phyloP scores from a whole-genome alignment of 495 filamentous ascomycete genomes.

The Penicillium angulare region DNA sequence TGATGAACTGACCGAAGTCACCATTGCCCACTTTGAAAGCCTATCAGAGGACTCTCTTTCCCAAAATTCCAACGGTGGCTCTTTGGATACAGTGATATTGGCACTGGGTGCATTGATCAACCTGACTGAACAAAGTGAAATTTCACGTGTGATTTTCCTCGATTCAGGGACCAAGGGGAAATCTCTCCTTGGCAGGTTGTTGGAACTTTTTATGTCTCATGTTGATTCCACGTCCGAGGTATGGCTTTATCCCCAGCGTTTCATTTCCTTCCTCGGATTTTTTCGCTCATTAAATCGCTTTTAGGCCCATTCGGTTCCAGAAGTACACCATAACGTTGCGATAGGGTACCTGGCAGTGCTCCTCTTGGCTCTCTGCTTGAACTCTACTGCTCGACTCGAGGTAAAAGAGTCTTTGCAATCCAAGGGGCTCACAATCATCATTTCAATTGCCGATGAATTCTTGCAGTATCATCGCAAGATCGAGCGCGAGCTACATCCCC shows the following conservation, averaged over 20 bases:
- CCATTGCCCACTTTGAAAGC: conserved; percentile 38
- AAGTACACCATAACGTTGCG: conserved; percentile 81
- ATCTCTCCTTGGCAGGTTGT: conserved; percentile 40
- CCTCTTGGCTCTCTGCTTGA: conserved; percentile 73
- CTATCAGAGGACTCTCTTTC: conserved; percentile 40
- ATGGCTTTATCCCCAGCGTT: conserved; percentile 14
- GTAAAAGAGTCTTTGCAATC: conserved; percentile 55
- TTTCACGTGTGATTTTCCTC: conserved; percentile 45
- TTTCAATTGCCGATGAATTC: conserved; percentile 86
- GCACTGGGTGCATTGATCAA: conserved; percentile 86
- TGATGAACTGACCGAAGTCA: conserved; percentile 52
- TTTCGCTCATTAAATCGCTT: neutral
- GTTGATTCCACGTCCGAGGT: conserved; percentile 47
- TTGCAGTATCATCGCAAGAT: conserved; percentile 73
- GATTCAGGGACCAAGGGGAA: conserved; percentile 12
- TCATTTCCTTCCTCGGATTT: neutral
- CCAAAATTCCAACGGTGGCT: conserved; percentile 38
- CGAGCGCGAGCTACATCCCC: conserved; percentile 45
- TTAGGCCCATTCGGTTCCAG: conserved; percentile 81
- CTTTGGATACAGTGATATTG: conserved; percentile 72
- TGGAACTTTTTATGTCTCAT: conserved; percentile 40
- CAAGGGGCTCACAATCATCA: conserved; percentile 57
- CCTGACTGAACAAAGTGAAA: conserved; percentile 71
- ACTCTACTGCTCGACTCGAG: conserved; percentile 46
- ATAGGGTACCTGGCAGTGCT: conserved; percentile 88